Conservation (phyloP, 2,329 filamentous ascomycete genomes). For the Arthrobotrys conoides region DNA sequence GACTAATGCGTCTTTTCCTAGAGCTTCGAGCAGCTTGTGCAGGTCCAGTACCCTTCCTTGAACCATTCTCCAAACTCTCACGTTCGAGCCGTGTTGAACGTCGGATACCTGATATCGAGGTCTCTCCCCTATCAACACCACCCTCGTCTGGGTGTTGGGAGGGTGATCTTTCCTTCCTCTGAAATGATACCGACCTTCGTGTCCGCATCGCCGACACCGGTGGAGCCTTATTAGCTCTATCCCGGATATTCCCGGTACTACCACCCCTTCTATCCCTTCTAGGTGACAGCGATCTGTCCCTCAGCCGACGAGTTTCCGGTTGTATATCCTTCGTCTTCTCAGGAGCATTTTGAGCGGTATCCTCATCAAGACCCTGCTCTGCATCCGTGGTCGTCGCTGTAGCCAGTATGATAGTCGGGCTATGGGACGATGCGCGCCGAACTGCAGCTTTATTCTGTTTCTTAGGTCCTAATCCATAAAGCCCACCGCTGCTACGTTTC, state of each 20-base stretch:
- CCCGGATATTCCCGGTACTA: not conserved
- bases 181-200: not conserved
- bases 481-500: not conserved
- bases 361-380: not conserved
- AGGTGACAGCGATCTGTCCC: not conserved
- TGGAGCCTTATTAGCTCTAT: not conserved
- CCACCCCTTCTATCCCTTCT: not conserved
- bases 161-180: not conserved
- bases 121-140: not conserved
- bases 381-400: not conserved
- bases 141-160: not conserved
- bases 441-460: not conserved
- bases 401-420: constrained; percentile 19
- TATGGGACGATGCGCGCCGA: not conserved
- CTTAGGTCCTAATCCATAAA: not conserved
- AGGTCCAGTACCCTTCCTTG: too few relatives aligned
- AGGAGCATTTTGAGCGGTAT: not conserved
- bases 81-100: not conserved
- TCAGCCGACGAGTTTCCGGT: not conserved
- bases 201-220: not conserved
- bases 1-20: constrained; percentile 1
- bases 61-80: not conserved
- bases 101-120: not conserved
- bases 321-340: too few relatives aligned
- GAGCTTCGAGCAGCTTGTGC: not conserved